phyloP scores from a whole-genome alignment of 495 filamentous ascomycete genomes.

The Sordaria brevicollis region DNA sequence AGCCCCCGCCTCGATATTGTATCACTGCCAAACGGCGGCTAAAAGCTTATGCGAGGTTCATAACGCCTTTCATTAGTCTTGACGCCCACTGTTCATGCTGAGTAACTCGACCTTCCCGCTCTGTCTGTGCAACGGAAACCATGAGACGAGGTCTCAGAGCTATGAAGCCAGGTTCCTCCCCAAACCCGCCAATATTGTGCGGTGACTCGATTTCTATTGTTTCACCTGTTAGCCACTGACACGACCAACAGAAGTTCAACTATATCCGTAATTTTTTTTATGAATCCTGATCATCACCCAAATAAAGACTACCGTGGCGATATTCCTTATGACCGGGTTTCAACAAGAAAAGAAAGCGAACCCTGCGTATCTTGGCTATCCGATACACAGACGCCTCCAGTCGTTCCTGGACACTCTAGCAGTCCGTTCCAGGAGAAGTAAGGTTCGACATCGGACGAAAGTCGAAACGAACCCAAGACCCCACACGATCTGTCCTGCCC shows the following conservation, averaged over 20 bases:
- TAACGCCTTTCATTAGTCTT: not conserved
- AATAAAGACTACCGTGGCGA: not conserved
- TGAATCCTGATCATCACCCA: not conserved
- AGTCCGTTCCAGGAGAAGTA: not conserved
- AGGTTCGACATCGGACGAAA: not conserved
- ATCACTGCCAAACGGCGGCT: not conserved
- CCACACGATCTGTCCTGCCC: not conserved
- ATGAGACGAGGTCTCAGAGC: not conserved
- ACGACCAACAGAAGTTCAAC: not conserved
- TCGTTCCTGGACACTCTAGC: not conserved
- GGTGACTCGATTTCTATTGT: constrained; percentile 7
- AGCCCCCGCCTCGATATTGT: not conserved
- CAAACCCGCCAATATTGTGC: not conserved
- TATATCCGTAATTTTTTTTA: not conserved
- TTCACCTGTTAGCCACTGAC: constrained; percentile 10
- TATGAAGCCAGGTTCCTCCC: not conserved
- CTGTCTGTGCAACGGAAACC: not conserved
- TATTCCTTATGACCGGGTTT: not conserved
- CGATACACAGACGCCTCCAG: not conserved
- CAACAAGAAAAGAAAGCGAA: not conserved
- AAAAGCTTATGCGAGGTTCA: not conserved
- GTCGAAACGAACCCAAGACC: not conserved
- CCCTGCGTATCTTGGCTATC: not conserved
- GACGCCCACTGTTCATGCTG: not conserved
- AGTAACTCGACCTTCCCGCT: not conserved